A percentile compares a stretch with the other conserved stretches of the same genome.
phyloP scores from a whole-genome alignment of 1,284 basidiomycete genomes.

The Stereum hirsutum region DNA sequence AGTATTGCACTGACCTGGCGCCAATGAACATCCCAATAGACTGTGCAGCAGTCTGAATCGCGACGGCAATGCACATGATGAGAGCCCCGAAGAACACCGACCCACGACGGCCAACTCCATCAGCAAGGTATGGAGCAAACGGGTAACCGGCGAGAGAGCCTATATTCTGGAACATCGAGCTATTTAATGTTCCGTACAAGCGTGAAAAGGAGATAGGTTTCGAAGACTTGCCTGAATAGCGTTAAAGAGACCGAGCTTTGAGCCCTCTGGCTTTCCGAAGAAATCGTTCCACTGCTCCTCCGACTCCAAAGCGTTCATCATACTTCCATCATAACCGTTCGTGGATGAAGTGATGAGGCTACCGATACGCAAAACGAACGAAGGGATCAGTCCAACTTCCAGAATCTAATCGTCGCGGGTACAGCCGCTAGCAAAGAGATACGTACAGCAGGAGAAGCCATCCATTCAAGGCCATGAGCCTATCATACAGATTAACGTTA shows the following conservation, averaged over 20 bases:
- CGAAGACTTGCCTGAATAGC: constrained; percentile 53
- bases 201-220: too few species aligned
- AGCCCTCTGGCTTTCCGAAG: constrained; percentile 44
- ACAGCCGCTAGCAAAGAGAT: too few species aligned
- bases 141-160: constrained; percentile 58
- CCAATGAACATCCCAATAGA: constrained; percentile 78
- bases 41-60: constrained; percentile 60
- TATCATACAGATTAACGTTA: constrained; percentile 14
- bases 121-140: constrained; percentile 64
- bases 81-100: constrained; percentile 53
- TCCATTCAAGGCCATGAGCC: constrained; percentile 51
- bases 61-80: constrained; percentile 58
- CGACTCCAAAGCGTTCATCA: constrained; percentile 72
- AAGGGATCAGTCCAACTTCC: too few species aligned
- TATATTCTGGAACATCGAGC: constrained; percentile 55
- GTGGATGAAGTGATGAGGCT: constrained; percentile 70
- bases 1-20: constrained; percentile 53
- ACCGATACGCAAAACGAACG: constrained; percentile 27
- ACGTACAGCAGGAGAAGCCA: constrained; percentile 35
- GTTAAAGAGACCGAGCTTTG: constrained; percentile 62
- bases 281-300: constrained; percentile 50
- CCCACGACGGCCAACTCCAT: constrained; percentile 54
- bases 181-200: too few species aligned
- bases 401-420: too few species aligned
- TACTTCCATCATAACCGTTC: constrained; percentile 68